Conservation (phyloP, 345 rosid genomes). For the Raphanus raphanistrum region DNA sequence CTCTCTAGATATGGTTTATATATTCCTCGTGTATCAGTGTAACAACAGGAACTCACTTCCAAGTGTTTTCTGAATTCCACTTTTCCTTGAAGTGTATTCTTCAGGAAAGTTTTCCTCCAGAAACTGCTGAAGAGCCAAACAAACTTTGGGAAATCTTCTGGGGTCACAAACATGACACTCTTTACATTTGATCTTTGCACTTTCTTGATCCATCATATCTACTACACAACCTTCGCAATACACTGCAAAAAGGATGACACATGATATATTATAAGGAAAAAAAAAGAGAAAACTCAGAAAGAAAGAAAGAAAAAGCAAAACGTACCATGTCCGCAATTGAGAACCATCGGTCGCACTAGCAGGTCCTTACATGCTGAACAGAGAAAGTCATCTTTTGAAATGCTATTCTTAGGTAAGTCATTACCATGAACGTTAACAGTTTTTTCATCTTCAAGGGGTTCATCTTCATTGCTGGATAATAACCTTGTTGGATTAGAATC, state of each 20-base stretch:
- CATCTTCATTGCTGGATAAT: no score
- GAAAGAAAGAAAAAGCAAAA: neutral
- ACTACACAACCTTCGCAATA: slow-evolving; percentile 66
- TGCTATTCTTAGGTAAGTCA: slow-evolving; percentile 4
- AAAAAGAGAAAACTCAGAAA: neutral
- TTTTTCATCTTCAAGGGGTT: slow-evolving; percentile 8
- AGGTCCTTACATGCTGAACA: slow-evolving; percentile 71
- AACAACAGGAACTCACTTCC: slow-evolving; percentile 33
- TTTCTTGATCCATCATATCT: slow-evolving; percentile 36
- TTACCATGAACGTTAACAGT: slow-evolving; percentile 10
- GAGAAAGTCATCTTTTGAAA: slow-evolving; percentile 55
- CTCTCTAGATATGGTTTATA: neutral
- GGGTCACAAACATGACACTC: slow-evolving; percentile 67
- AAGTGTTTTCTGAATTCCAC: slow-evolving; percentile 37
- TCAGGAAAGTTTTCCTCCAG: slow-evolving; percentile 53
- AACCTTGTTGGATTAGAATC: no score
- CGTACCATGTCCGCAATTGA: slow-evolving; percentile 91
- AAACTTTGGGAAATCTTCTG: slow-evolving; percentile 56
- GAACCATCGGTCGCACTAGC: slow-evolving; percentile 58
- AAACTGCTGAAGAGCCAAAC: slow-evolving; percentile 64
- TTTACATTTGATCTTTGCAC: slow-evolving; percentile 56
- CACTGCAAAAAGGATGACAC: slow-evolving; percentile 44
- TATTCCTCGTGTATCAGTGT: neutral
- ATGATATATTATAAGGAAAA: neutral
- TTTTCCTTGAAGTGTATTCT: slow-evolving; percentile 61